Evolutionary conservation across 768 basidiomycete species (phyloP).

Genomic region (Botryobasidium botryosum): DNA sequence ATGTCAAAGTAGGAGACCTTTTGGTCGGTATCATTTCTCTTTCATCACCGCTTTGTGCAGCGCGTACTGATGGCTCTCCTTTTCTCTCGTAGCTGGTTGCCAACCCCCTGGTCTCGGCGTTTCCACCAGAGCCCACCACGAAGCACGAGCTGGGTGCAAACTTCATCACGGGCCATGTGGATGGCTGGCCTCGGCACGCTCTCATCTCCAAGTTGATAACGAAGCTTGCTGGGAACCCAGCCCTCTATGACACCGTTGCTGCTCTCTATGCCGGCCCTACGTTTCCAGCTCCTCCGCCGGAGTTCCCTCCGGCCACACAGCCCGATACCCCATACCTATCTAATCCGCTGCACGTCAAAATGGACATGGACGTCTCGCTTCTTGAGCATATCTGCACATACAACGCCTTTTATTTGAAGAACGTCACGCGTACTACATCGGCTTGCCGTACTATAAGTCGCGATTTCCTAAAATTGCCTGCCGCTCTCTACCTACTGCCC

Average conservation of each 20-base stretch:
- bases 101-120: slow-evolving; percentile 17
- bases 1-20: slow-evolving; percentile 16
- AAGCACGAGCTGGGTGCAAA: not conserved
- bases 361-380: too few relatives aligned
- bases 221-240: too few relatives aligned
- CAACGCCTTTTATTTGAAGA: too few relatives aligned
- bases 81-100: slow-evolving; percentile 12
- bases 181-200: not conserved
- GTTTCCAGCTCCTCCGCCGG: slow-evolving; percentile 14
- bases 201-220: not conserved
- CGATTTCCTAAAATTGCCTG: not conserved
- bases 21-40: slow-evolving; percentile 14
- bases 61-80: not conserved
- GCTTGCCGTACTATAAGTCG: not conserved
- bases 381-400: too few relatives aligned
- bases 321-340: too few relatives aligned
- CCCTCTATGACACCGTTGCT: too few relatives aligned
- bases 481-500: slow-evolving; percentile 18
- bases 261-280: slow-evolving; percentile 18
- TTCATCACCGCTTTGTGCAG: not conserved
- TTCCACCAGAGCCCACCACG: slow-evolving; percentile 6
- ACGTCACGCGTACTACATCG: too few relatives aligned
- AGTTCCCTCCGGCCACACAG: too few relatives aligned
- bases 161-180: not conserved
- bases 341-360: too few relatives aligned